Percentiles rank a stretch among this genome's conserved stretches.
Evolutionary conservation across 495 filamentous ascomycete species (phyloP).

Genomic region (Podospora pseudocomata): DNA sequence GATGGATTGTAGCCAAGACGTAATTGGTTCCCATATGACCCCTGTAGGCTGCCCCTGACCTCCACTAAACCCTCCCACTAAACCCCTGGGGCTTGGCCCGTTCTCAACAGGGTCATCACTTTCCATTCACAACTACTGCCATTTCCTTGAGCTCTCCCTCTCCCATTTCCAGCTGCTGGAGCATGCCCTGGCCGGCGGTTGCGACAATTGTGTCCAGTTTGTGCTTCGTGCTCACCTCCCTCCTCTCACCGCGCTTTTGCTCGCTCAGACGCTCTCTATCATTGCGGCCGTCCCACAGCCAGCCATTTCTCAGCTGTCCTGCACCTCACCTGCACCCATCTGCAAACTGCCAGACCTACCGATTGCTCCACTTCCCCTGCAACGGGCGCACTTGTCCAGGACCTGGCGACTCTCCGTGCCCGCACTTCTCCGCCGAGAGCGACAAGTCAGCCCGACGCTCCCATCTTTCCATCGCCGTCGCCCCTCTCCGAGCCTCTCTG

Average conservation of each 20-base stretch:
- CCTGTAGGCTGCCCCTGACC: conserved; percentile 1
- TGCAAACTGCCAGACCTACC: not conserved
- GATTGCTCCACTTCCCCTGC: not conserved
- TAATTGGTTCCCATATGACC: not conserved
- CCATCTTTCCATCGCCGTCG: not conserved
- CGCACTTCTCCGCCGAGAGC: not conserved
- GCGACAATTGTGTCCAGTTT: not conserved
- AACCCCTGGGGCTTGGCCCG: not conserved
- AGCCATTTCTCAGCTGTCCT: not conserved
- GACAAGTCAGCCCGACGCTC: not conserved
- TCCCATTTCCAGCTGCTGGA: not conserved
- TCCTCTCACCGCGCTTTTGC: not conserved
- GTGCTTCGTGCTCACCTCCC: not conserved
- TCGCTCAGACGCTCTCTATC: not conserved
- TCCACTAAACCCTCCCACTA: conserved; percentile 1
- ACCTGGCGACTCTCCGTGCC: not conserved
- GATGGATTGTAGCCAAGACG: not conserved
- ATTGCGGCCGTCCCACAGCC: not conserved
- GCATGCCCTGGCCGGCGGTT: not conserved
- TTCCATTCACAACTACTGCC: conserved; percentile 1
- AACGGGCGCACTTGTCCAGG: not conserved
- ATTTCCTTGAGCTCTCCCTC: not conserved
- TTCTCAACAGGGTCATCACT: conserved; percentile 2
- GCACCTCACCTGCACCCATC: not conserved
- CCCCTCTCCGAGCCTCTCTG: conserved; percentile 6